Evolutionary conservation across 176 grass and related monocot species (phyloP).

Genomic region (Rhynchospora breviuscula): DNA sequence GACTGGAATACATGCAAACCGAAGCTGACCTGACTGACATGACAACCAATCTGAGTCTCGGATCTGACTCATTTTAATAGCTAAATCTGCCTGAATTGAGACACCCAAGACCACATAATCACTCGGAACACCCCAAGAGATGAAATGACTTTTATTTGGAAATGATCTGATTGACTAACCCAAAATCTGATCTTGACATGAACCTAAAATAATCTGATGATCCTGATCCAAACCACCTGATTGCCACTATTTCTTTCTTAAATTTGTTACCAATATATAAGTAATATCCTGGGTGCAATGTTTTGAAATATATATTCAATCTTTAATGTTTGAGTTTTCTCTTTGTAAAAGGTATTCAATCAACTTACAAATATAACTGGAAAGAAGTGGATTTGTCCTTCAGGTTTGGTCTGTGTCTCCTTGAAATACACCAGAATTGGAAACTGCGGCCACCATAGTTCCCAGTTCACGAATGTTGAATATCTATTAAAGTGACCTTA

Average conservation of each 20-base stretch:
- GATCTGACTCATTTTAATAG: neutral
- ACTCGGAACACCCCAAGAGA: neutral
- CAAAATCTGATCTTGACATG: neutral
- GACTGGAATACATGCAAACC: too few relatives aligned
- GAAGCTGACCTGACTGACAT: neutral
- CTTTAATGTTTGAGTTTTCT: neutral
- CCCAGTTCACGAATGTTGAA: slow-evolving; percentile 88
- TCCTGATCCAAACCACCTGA: too few relatives aligned
- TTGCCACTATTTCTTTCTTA: too few relatives aligned
- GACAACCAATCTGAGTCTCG: neutral
- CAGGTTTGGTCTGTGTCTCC: slow-evolving; percentile 78
- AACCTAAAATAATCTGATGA: neutral
- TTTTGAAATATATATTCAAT: neutral
- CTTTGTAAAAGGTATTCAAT: neutral
- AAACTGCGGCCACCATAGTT: slow-evolving; percentile 84
- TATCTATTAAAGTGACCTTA: slow-evolving; percentile 42
- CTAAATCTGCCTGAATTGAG: neutral
- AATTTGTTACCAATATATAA: too few relatives aligned
- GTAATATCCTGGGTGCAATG: neutral
- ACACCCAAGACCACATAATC: neutral
- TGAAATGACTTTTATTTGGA: neutral
- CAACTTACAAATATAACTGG: slow-evolving; percentile 85
- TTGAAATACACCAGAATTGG: slow-evolving; percentile 91
- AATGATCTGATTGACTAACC: neutral
- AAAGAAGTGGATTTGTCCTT: slow-evolving; percentile 94